Base-by-base conservation (phyloP, 345 rosid species). In the Hibiscus trionum region DNA sequence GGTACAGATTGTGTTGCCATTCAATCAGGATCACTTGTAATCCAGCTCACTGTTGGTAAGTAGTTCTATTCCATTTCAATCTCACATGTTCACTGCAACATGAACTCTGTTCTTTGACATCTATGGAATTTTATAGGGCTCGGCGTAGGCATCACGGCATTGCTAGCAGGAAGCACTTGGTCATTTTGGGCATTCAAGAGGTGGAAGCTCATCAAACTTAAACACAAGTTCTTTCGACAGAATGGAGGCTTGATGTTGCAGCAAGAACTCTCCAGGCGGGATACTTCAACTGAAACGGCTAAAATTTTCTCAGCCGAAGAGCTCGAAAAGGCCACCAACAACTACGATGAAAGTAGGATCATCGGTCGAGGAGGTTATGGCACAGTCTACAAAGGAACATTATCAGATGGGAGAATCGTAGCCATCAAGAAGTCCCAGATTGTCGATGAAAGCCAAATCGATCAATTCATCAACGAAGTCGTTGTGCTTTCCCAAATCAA, bases 241-340 rank as follows among this genome's bases (percentile, higher is more conserved):
- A 71, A 71, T 24, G 74, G 74, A 37, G 73, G 74, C 19, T 24
- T 71, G 15, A 21, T 61, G 59, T 19, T 72, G 27, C 58, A 72
- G 52, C 73, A 58, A 59, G 37, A 61, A 49, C 68, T 72, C 4
- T 37, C 65, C 10, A 53, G 39, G 47, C 66, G 72, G 29, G 61
- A 69, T 62, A 64, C 76, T 17, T 70, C 74, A 7, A 46, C 61
- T 11, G 78, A 76, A 27, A 42, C 64, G 42, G 66, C 65, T 49
- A 66, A 71, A 39, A 73, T 77, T 6, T 82, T 79, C 72, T 66
- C 73, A 10, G 77, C 69, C 1, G 71, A 65, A 47, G 44, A 37
- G 10, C 44, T 37, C 10, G 44, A 37, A 37, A 37, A 37, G 44
- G 44, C 44, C 44, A 39, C 44, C 44, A 39, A 39, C 44, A 39